phyloP scores from a whole-genome alignment of 2,329 filamentous ascomycete genomes.

The Aurifilum marmelostoma region DNA sequence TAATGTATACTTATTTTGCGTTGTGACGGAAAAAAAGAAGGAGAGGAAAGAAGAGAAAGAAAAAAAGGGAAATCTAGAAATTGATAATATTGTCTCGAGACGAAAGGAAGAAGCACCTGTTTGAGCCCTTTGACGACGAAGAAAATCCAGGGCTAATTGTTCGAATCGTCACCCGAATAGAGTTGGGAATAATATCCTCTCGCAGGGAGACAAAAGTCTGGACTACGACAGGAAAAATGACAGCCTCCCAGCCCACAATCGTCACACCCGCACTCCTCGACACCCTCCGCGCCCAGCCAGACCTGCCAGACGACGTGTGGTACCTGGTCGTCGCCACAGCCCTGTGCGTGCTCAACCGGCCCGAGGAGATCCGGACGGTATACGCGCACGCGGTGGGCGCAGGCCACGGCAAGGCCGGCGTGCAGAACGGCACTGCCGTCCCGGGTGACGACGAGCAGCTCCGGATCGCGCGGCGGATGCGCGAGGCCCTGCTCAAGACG shows the following conservation, averaged over 20 bases:
- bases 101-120: too few relatives aligned
- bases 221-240: constrained; percentile 18
- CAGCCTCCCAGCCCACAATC: constrained; percentile 33
- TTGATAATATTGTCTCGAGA: too few relatives aligned
- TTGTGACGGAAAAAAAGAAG: background rate
- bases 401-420: constrained; percentile 29
- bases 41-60: too few relatives aligned
- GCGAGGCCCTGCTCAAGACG: constrained; percentile 54
- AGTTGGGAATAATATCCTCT: too few relatives aligned
- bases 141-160: too few relatives aligned
- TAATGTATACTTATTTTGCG: too few relatives aligned
- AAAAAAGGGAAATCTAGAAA: too few relatives aligned
- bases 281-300: constrained; percentile 44
- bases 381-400: constrained; percentile 47
- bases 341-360: constrained; percentile 51
- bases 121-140: too few relatives aligned
- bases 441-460: constrained; percentile 41
- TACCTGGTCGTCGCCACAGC: constrained; percentile 52
- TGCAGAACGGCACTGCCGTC: constrained; percentile 27
- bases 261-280: constrained; percentile 47
- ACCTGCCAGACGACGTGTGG: constrained; percentile 51
- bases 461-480: constrained; percentile 48
- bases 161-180: too few relatives aligned
- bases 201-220: too few relatives aligned
- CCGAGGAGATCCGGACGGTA: constrained; percentile 50